These are phyloP conservation scores for Aegilops umbellulata DNA, from an alignment of 176 grass and related monocot species.

Conservation along the genomic window DNA sequence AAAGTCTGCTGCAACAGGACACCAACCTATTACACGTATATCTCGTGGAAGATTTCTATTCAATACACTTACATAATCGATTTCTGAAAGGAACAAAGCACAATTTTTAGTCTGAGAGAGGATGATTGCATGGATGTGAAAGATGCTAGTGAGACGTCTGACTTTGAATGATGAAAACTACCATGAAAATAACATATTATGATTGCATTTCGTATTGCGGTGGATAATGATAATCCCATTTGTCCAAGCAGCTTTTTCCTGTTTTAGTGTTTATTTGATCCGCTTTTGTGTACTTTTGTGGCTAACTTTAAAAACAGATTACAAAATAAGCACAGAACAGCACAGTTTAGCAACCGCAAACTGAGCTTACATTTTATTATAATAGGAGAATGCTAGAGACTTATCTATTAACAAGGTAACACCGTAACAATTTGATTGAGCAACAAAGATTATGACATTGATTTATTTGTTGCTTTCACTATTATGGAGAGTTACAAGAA, in stretches of 20 bases:
- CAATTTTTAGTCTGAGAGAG: background rate
- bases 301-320: background rate
- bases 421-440: slow-evolving; percentile 24
- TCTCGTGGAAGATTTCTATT: slow-evolving; percentile 86
- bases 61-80: slow-evolving; percentile 90
- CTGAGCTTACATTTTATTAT: background rate
- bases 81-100: slow-evolving; percentile 55
- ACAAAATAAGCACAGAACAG: background rate
- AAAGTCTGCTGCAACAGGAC: slow-evolving; percentile 72
- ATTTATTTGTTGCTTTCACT: background rate
- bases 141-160: slow-evolving; percentile 4
- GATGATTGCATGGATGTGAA: background rate
- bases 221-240: too few relatives aligned
- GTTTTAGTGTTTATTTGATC: background rate
- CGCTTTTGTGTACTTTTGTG: background rate
- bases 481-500: background rate
- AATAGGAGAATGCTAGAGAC: background rate
- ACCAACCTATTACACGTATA: slow-evolving; percentile 91
- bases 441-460: slow-evolving; percentile 21
- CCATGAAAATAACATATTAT: background rate
- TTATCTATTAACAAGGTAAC: slow-evolving; percentile 5
- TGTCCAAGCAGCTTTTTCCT: background rate
- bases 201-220: too few relatives aligned
- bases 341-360: background rate
- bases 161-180: background rate